A percentile compares a stretch with the other conserved stretches of the same genome.
Conservation (phyloP, 2,329 filamentous ascomycete species). For the Macroventuria anomochaeta region DNA sequence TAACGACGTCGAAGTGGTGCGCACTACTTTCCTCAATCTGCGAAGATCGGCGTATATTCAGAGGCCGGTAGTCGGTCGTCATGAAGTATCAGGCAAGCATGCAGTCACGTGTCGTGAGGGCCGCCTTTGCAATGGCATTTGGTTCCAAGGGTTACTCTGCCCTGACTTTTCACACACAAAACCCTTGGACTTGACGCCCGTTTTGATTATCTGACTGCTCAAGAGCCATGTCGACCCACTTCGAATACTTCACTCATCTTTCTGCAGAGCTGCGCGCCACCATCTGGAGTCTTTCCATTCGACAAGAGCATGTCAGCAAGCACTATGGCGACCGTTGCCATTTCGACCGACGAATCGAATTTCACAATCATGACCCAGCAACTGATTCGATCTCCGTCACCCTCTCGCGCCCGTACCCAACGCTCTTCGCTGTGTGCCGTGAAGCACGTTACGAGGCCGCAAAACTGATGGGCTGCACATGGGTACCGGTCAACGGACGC, state of each 20-base stretch:
- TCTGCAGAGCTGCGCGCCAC: constrained; percentile 9
- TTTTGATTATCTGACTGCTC: background rate
- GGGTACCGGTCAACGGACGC: too few species aligned
- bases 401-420: constrained; percentile 8
- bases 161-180: background rate
- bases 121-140: background rate
- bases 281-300: constrained; percentile 1
- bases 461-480: background rate
- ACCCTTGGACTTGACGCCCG: background rate
- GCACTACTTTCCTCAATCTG: background rate
- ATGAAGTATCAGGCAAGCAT: background rate
- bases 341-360: background rate
- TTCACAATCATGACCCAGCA: background rate
- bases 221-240: background rate
- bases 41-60: background rate
- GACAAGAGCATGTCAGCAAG: background rate
- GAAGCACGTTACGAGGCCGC: constrained; percentile 14
- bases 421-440: constrained; percentile 13
- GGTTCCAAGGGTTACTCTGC: background rate
- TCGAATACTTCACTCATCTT: background rate
- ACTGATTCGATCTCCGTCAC: background rate
- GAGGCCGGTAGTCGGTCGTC: background rate
- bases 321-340: background rate
- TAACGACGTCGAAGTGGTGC: background rate
- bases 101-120: background rate